Base-by-base conservation (phyloP, 805 yeast genomes). In the Monosporozyma unispora region DNA sequence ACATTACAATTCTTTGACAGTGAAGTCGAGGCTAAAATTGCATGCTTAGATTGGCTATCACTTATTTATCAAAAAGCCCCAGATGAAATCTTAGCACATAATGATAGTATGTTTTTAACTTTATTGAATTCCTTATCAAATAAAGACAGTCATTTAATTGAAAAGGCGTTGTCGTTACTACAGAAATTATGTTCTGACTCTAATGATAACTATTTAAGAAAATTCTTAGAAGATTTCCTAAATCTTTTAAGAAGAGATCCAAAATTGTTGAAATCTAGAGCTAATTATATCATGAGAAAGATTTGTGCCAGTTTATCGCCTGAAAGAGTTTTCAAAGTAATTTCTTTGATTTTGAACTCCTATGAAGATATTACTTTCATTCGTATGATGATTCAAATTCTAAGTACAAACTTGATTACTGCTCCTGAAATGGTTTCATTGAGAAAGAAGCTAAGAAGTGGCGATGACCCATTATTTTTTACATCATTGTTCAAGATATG, bases 31-130 rank as follows among this genome's bases (percentile, higher is more conserved):
- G 85, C 96, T 0, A 76, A 93, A 51, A 75, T 88, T 31, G 87
- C 95, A 0, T 82, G 93, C 22, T 70, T 93, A 33, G 96, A 90
- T 54, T 93, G 99, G 99, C 71, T 93, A 29, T 80, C 81, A 14
- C 79, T 87, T 75, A 72, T 93, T 39, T 91, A 89, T 60, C 74
- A 79, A 25, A 82, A 82, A 55, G 82, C 83, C 19, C 84, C 85
- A 2, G 67, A 71, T 38, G 75, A 78, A 51, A 71, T 82, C 33
- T 62, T 81, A 38, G 77, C 75, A 41, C 77, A 76, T 49, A 71
- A 75, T 50, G 84, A 79, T 47, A 78, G 79, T 50, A 84, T 88
- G 42, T 82, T 89, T 57, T 80, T 86, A 11, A 87, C 89, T 0
- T 71, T 93, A 35, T 71, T 93, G 48, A 83, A 81, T 60, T 86